A percentile compares a stretch with the other conserved stretches of the same genome.
These are phyloP conservation scores for Chaetomium fimeti DNA, from an alignment of 495 filamentous ascomycete species.

Conservation along the genomic window DNA sequence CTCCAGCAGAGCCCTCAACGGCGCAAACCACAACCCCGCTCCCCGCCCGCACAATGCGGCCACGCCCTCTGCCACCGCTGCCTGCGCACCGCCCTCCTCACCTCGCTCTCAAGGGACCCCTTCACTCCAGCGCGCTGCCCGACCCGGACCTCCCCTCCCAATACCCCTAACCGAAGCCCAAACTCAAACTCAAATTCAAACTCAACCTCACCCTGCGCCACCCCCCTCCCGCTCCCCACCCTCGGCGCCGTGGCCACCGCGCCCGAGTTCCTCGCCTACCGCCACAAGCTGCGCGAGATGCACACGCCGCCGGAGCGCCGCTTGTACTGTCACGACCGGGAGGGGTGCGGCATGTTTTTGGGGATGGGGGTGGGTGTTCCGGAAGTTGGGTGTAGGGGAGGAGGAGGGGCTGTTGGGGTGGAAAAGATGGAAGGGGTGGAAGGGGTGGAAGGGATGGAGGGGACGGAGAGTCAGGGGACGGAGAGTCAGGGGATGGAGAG, in stretches of 20 bases:
- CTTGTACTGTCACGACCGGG: slow-evolving; percentile 21
- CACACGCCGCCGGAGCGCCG: not conserved
- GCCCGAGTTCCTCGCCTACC: slow-evolving; percentile 25
- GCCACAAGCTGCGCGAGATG: slow-evolving; percentile 15
- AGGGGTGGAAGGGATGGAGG: too few relatives aligned
- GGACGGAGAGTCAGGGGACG: not conserved
- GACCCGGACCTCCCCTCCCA: not conserved
- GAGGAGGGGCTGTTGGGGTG: not conserved
- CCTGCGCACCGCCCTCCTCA: slow-evolving; percentile 3
- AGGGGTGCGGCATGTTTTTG: slow-evolving; percentile 22
- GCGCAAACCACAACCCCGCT: not conserved
- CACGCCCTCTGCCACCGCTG: slow-evolving; percentile 15
- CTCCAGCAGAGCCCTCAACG: not conserved
- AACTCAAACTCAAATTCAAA: not conserved
- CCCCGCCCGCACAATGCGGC: not conserved
- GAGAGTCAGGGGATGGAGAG: not conserved
- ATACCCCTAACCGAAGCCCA: not conserved
- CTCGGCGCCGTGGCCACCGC: slow-evolving; percentile 14
- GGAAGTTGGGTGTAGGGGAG: not conserved
- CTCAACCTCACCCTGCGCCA: not conserved
- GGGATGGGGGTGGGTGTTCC: not conserved
- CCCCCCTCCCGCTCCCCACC: slow-evolving; percentile 17
- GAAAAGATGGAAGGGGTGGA: too few relatives aligned
- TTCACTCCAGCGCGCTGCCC: slow-evolving; percentile 17
- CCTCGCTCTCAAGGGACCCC: slow-evolving; percentile 10